These are phyloP conservation scores for Colletotrichum eleusines DNA, from an alignment of 2,329 filamentous ascomycete genomes.

Conservation along the genomic window DNA sequence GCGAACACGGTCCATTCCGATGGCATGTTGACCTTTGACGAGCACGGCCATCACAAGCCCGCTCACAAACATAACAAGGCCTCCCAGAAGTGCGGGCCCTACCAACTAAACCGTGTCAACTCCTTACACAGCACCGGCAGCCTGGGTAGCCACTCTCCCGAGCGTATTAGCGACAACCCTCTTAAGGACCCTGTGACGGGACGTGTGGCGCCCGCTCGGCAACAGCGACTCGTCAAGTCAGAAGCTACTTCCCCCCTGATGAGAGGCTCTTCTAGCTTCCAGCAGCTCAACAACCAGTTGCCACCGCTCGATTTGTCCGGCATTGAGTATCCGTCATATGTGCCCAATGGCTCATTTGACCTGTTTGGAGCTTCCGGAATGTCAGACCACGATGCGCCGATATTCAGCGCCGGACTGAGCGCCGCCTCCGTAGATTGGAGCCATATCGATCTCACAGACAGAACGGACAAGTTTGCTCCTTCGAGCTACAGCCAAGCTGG, in stretches of 20 bases:
- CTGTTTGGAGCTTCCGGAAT: slow-evolving; percentile 61
- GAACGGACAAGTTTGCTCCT: slow-evolving; percentile 62
- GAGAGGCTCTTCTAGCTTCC: slow-evolving; percentile 60
- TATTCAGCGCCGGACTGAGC: slow-evolving; percentile 72
- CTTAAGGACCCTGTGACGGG: slow-evolving; percentile 54
- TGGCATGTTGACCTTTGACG: slow-evolving; percentile 68
- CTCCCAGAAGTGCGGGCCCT: slow-evolving; percentile 72
- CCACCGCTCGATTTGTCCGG: slow-evolving; percentile 70
- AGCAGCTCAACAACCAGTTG: slow-evolving; percentile 65
- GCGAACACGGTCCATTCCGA: slow-evolving; percentile 74
- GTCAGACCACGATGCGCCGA: slow-evolving; percentile 66
- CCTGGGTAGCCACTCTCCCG: slow-evolving; percentile 60
- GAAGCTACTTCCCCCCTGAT: slow-evolving; percentile 72
- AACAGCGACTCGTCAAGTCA: slow-evolving; percentile 69
- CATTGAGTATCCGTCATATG: slow-evolving; percentile 64
- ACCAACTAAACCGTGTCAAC: slow-evolving; percentile 70
- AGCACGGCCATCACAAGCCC: slow-evolving; percentile 74
- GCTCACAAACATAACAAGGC: slow-evolving; percentile 70
- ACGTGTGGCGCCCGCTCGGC: slow-evolving; percentile 54
- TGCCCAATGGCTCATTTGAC: slow-evolving; percentile 62
- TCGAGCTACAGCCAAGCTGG: slow-evolving; percentile 68
- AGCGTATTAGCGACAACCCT: slow-evolving; percentile 55
- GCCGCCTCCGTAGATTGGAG: slow-evolving; percentile 63
- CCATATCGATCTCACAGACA: slow-evolving; percentile 60
- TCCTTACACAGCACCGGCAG: slow-evolving; percentile 67